A percentile compares a stretch with the other conserved stretches of the same genome.
phyloP scores from a whole-genome alignment of 352 stramenopile species.

The Phytophthora pseudosyringae region DNA sequence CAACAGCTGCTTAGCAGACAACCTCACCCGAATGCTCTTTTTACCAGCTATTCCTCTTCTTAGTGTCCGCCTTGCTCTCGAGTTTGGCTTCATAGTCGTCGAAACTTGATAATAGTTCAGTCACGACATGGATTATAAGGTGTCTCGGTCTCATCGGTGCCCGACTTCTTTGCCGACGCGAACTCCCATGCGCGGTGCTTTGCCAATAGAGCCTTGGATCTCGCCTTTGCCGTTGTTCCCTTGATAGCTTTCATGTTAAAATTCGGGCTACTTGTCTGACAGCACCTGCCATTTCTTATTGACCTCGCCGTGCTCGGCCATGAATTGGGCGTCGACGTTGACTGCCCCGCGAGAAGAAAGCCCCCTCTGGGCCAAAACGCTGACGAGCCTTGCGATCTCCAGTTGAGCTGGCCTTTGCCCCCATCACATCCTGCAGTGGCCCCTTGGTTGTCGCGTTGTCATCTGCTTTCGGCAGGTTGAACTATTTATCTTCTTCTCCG shows the following conservation, averaged over 20 bases:
- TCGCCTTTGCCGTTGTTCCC: not conserved
- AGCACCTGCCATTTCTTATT: conserved; percentile 8
- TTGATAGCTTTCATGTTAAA: conserved; percentile 15
- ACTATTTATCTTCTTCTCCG: no score
- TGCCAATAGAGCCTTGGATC: conserved; percentile 6
- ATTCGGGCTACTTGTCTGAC: conserved; percentile 5
- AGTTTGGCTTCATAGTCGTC: not conserved
- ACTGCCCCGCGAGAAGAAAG: conserved; percentile 20
- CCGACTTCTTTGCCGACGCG: conserved; percentile 9
- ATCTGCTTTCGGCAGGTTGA: no score
- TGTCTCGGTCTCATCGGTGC: not conserved
- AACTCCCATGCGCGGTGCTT: conserved; percentile 11
- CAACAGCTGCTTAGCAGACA: not conserved
- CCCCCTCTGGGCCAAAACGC: conserved; percentile 9
- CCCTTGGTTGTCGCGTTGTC: not conserved
- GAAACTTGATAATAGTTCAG: not conserved
- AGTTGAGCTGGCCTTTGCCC: not conserved
- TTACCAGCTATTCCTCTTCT: not conserved
- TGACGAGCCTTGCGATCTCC: conserved; percentile 8
- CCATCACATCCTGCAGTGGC: not conserved
- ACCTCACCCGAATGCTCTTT: not conserved
- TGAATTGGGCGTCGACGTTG: conserved; percentile 2
- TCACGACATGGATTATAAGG: not conserved
- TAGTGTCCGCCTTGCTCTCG: not conserved
- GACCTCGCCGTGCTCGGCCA: not conserved